Evolutionary conservation across 495 filamentous ascomycete genomes (phyloP), one percentile per base, ranked within the genome.

Genomic region (Aspergillus funiculosus): DNA sequence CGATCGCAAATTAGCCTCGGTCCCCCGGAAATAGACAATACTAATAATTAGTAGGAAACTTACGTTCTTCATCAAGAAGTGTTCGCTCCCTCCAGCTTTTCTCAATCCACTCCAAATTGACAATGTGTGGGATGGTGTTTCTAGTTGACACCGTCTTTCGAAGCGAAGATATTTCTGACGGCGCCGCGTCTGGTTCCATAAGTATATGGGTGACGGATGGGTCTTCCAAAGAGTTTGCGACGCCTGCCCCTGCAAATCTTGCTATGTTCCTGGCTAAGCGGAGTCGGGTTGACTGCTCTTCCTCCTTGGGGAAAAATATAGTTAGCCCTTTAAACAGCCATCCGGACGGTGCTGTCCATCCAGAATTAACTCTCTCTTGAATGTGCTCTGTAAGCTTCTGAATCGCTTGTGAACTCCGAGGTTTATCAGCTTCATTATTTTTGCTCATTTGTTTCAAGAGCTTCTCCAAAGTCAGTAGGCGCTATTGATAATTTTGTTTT

Each of bases 81-180:
- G 91, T 95, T 45, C 73, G 73, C 62, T 88, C 83, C 46, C 66
- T 66, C 87, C 90, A 94, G 54, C 86, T 85, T 46, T 88, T 78
- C 38, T 80, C 73, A 1, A 95, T 67, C 92, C 92, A 98, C 14
- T 72, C 68, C 18, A 68, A 51, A 1, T 65, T 78, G 9, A 96
- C 85, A 18, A 94, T 63, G 53, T 89, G 73, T 1, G 91, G 88
- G 11, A 88, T 51, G 37, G 67, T 74, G 32, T 61, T 59, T 8
- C 65, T 59, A 2, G 41, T 40, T 26, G 64, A 53, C 14, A 64
- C 18, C 0, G 52, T 49, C n/a, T 44, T 36, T 20, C 71, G 58
- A 9, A 74, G 45, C n/a, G 54, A 52, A 0, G 46, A 45, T 6
- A 64, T 41, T 1, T 67, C 47, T 0, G 60, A 50, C 0, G 58